These are phyloP conservation scores for Diplodia seriata DNA, from an alignment of 2,329 filamentous ascomycete species.

Conservation along the genomic window DNA sequence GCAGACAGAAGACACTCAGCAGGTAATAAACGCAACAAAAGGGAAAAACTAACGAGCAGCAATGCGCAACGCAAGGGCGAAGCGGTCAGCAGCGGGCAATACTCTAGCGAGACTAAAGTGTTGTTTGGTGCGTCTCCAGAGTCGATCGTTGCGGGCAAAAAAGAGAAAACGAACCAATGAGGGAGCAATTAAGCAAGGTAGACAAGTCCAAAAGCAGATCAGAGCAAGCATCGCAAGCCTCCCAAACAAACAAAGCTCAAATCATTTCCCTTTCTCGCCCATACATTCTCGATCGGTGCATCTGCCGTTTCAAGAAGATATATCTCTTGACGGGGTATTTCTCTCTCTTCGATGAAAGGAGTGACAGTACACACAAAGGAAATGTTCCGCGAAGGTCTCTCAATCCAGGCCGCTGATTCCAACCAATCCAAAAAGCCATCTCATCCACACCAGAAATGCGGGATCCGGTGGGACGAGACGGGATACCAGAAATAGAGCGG, in stretches of 20 bases:
- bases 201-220: slow-evolving; percentile 19
- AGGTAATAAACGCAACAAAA: background rate
- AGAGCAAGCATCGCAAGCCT: slow-evolving; percentile 23
- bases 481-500: slow-evolving; percentile 24
- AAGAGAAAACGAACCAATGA: background rate
- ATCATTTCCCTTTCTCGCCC: slow-evolving; percentile 11
- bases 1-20: slow-evolving; percentile 17
- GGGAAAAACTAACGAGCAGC: slow-evolving; percentile 5
- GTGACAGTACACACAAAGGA: slow-evolving; percentile 17
- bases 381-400: slow-evolving; percentile 27
- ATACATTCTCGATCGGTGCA: slow-evolving; percentile 21
- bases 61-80: slow-evolving; percentile 15
- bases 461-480: background rate
- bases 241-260: slow-evolving; percentile 2
- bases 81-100: background rate
- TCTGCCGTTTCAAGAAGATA: slow-evolving; percentile 8
- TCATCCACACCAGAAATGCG: background rate
- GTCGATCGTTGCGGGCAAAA: background rate
- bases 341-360: slow-evolving; percentile 23
- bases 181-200: slow-evolving; percentile 15
- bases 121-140: background rate
- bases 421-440: slow-evolving; percentile 24
- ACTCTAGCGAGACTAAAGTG: slow-evolving; percentile 12
- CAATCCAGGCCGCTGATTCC: slow-evolving; percentile 16
- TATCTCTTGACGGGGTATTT: slow-evolving; percentile 14